Base-by-base conservation (phyloP, 2,329 filamentous ascomycete species). In the Penicillium sp. region DNA sequence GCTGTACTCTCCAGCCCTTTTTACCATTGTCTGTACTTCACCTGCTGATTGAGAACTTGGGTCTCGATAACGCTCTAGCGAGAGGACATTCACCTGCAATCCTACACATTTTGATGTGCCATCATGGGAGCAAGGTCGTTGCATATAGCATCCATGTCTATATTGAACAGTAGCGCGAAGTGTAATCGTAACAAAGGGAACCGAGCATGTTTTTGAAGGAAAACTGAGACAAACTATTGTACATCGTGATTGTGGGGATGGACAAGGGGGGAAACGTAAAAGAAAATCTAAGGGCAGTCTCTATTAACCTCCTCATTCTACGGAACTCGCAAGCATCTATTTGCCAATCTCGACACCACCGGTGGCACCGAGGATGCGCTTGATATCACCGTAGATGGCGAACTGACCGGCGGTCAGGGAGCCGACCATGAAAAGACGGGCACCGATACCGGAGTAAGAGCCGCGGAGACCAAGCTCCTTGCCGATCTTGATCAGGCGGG, bases 401-500 rank as follows among this genome's bases (percentile, higher is more conserved):
- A 95, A 95, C 81, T 95, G 91, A 77, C 89, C 88, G 65, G 88
- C 88, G 64, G 89, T 91, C 69, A 92, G 79, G 68, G 87, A 89
- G 79, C 90, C 88, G 72, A 90, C 84, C 65, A 67, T 63, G 63
- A 67, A 66, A 12, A 63, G 65, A 68, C 69, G 67, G 55, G 91
- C 90, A 79, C 90, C 89, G 70, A 96, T 90, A 86, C 91, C 91
- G 73, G 84, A 82, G 83, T 88, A 96, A 58, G 86, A 90, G 70
- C 91, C 91, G 70, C 83, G 84, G 77, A 96, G 63, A 75, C 91
- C 91, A 71, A 96, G 89, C 82, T 96, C 91, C 81, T 88, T 90
- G 69, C 82, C 90, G 74, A 96, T 96, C 88, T 95, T 95, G 84
- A 94, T 83, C 74, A 96, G 82, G 79, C 91, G 89, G 78, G 83